phyloP scores from a whole-genome alignment of 140 eudicot species.

The Anethum foeniculum region DNA sequence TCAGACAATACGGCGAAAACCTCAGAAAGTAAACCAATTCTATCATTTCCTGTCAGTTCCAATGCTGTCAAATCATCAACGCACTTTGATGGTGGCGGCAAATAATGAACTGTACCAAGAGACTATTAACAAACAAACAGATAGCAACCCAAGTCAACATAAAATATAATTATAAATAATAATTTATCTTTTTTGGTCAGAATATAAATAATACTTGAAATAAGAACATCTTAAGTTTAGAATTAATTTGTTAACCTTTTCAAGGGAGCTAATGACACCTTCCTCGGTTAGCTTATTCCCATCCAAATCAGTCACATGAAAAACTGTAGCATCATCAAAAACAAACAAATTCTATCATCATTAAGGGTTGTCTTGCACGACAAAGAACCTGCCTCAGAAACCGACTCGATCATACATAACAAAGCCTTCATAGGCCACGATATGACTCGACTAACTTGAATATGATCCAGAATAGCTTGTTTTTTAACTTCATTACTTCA shows the following conservation, averaged over 20 bases:
- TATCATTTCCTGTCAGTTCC: conserved; percentile 78
- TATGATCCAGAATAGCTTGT: not conserved
- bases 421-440: not conserved
- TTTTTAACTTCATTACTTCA: too few relatives aligned
- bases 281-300: conserved; percentile 76
- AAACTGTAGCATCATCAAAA: conserved; percentile 42
- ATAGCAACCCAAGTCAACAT: not conserved
- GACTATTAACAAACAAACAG: conserved; percentile 33
- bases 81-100: conserved; percentile 29
- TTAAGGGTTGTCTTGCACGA: not conserved
- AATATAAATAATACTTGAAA: not conserved
- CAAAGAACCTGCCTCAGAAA: not conserved
- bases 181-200: too few relatives aligned
- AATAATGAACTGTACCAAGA: conserved; percentile 50
- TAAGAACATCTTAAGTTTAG: not conserved
- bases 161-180: too few relatives aligned
- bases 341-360: not conserved
- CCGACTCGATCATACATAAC: not conserved
- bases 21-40: conserved; percentile 81
- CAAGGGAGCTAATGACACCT: conserved; percentile 66
- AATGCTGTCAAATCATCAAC: conserved; percentile 70
- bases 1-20: conserved; percentile 77
- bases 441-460: not conserved
- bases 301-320: conserved; percentile 74
- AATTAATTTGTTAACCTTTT: conserved; percentile 48